A percentile compares a stretch with the other conserved stretches of the same genome.
Conservation (phyloP, 345 rosid species). For the Trapa bicornis region DNA sequence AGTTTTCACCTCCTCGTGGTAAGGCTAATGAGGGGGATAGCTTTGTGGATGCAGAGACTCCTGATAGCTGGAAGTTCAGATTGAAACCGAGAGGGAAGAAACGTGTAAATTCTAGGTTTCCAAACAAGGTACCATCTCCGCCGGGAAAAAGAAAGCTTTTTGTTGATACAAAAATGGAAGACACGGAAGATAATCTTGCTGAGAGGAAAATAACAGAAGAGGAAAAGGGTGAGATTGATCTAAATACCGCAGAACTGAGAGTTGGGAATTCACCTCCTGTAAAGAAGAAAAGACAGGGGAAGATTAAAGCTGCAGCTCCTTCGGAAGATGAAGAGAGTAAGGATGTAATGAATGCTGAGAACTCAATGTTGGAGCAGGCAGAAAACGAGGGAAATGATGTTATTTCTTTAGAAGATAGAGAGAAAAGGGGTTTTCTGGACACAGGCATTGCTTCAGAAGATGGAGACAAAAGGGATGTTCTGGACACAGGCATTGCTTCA, state of each 20-base stretch:
- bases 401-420: no score
- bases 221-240: neutral
- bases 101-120: slow-evolving; percentile 13
- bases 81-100: slow-evolving; percentile 42
- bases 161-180: slow-evolving; percentile 14
- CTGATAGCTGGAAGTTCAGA: slow-evolving; percentile 56
- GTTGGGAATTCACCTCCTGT: neutral
- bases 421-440: no score
- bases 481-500: slow-evolving; percentile 10
- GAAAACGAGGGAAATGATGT: slow-evolving; percentile 4
- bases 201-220: slow-evolving; percentile 6
- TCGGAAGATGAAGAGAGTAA: slow-evolving; percentile 18
- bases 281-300: slow-evolving; percentile 1
- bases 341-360: neutral
- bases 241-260: slow-evolving; percentile 1
- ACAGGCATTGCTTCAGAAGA: slow-evolving; percentile 11
- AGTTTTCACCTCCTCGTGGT: neutral
- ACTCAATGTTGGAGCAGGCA: neutral
- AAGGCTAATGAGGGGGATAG: slow-evolving; percentile 25
- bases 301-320: slow-evolving; percentile 10
- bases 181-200: slow-evolving; percentile 11
- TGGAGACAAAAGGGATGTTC: slow-evolving; percentile 19
- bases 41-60: slow-evolving; percentile 15
- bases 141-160: slow-evolving; percentile 51
- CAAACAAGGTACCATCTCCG: slow-evolving; percentile 8